Percentiles rank a stretch among this genome's conserved stretches.
Conservation (phyloP, 2,329 filamentous ascomycete genomes). For the Coniochaeta sp. region DNA sequence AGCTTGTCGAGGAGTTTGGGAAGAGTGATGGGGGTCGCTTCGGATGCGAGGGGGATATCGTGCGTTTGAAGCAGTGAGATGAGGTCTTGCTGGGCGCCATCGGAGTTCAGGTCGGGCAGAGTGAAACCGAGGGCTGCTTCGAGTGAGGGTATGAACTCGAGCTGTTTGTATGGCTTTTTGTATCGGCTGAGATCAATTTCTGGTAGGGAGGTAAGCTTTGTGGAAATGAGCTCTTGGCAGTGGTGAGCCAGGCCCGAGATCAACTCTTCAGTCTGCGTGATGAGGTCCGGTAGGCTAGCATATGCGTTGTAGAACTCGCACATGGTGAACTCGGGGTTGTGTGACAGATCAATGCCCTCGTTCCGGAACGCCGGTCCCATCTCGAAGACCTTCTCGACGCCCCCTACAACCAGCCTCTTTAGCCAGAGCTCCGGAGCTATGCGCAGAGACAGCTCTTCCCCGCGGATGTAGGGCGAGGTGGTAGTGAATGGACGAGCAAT, state of each 20-base stretch:
- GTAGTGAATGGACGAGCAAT: constrained; percentile 82
- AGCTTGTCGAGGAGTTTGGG: constrained; percentile 72
- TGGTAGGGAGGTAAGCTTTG: constrained; percentile 37
- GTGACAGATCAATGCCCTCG: constrained; percentile 82
- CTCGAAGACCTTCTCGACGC: constrained; percentile 84
- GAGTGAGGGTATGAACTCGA: constrained; percentile 78
- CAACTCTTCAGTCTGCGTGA: constrained; percentile 66
- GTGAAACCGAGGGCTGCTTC: constrained; percentile 57
- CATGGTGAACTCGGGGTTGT: constrained; percentile 96
- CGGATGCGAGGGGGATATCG: constrained; percentile 56
- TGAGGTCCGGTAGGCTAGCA: constrained; percentile 66
- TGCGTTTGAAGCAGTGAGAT: constrained; percentile 16
- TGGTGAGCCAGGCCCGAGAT: constrained; percentile 51
- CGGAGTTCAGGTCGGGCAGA: constrained; percentile 54
- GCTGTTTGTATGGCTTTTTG: constrained; percentile 47
- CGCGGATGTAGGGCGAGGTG: constrained; percentile 64
- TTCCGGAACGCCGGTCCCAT: constrained; percentile 91
- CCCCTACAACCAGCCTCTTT: constrained; percentile 83
- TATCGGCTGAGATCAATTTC: constrained; percentile 39
- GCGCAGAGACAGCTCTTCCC: constrained; percentile 65
- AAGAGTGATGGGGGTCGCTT: constrained; percentile 47
- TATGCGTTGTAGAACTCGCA: constrained; percentile 96
- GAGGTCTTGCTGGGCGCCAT: constrained; percentile 47
- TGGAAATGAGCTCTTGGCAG: constrained; percentile 37
- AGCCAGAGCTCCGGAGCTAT: constrained; percentile 95